Conservation (phyloP, 345 rosid genomes). For the Durio zibethinus region DNA sequence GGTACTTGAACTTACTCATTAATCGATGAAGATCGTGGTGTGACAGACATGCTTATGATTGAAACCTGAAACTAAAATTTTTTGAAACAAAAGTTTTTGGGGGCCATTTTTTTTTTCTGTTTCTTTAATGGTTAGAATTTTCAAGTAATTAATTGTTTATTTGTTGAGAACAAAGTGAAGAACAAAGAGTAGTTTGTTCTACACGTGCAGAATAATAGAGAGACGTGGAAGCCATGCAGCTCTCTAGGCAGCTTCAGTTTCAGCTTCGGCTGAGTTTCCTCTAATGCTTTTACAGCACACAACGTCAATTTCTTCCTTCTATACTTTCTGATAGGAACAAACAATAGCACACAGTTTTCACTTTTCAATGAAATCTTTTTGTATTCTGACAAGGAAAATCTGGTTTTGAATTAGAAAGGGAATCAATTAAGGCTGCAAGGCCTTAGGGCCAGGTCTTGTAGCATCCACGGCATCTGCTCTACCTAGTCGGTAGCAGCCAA, state of each 20-base stretch:
- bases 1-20: neutral
- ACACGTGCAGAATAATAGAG: constrained; percentile 14
- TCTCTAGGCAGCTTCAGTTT: constrained; percentile 3
- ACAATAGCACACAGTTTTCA: neutral
- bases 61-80: neutral
- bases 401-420: no score
- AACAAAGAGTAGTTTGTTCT: neutral
- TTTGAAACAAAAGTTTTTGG: neutral
- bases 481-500: neutral
- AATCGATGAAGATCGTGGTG: neutral
- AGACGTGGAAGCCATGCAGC: constrained; percentile 33
- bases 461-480: neutral
- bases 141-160: neutral
- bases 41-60: constrained; percentile 1
- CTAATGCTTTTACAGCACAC: neutral
- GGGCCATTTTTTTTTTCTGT: neutral
- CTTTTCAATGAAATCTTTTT: neutral
- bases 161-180: neutral
- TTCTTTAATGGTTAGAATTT: neutral
- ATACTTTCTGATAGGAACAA: neutral
- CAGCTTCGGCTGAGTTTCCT: neutral
- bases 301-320: neutral
- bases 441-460: no score
- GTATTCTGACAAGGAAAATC: no score
- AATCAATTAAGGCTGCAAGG: neutral